These are phyloP conservation scores for Fonsecaea nubica DNA, from an alignment of 2,329 filamentous ascomycete genomes.

Conservation along the genomic window DNA sequence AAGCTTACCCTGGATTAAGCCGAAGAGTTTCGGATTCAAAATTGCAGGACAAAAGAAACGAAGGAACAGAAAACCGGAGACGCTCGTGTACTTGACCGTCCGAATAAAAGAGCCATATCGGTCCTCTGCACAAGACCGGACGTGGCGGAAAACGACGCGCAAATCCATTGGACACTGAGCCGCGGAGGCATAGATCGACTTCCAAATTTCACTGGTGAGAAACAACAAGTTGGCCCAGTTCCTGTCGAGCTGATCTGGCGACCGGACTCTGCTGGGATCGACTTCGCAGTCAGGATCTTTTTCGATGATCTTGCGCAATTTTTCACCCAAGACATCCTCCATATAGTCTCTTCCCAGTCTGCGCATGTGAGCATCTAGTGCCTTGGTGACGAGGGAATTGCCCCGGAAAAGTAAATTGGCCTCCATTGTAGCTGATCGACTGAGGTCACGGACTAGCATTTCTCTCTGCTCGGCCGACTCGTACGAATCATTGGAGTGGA, in stretches of 20 bases:
- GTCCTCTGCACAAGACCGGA: conserved; percentile 90
- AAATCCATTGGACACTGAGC: conserved; percentile 79
- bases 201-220: conserved; percentile 84
- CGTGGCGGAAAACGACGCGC: conserved; percentile 84
- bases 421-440: conserved; percentile 72
- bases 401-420: conserved; percentile 94
- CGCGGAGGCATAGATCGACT: conserved; percentile 77
- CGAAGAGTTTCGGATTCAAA: conserved; percentile 91
- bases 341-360: conserved; percentile 91
- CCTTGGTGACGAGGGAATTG: conserved; percentile 91
- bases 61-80: conserved; percentile 92
- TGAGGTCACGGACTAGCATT: conserved; percentile 67
- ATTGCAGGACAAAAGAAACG: conserved; percentile 97
- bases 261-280: conserved; percentile 78
- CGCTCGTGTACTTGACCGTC: conserved; percentile 89
- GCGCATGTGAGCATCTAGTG: conserved; percentile 94
- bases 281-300: conserved; percentile 93
- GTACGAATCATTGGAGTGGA: conserved; percentile 65
- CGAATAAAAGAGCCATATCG: conserved; percentile 91
- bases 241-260: conserved; percentile 73
- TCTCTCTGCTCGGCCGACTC: conserved; percentile 65
- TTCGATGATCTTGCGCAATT: conserved; percentile 86
- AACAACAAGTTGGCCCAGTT: conserved; percentile 82
- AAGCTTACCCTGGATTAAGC: conserved; percentile 71
- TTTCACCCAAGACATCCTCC: conserved; percentile 83